These are phyloP conservation scores for Plantago coronopus DNA, from an alignment of 305 asterid genomes.

Conservation along the genomic window DNA sequence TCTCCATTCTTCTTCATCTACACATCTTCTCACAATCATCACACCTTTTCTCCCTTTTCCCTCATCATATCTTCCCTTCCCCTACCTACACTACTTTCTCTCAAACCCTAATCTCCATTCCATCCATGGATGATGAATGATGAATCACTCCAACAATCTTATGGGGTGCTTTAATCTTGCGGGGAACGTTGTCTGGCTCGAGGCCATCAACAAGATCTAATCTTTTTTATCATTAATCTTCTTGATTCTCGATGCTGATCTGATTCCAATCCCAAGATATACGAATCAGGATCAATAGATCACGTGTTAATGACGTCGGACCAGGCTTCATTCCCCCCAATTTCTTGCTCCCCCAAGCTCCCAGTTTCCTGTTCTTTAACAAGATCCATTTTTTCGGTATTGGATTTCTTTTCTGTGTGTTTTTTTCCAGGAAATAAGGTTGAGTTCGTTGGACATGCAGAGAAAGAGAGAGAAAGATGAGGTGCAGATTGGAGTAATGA, in stretches of 20 bases:
- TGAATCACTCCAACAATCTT: not conserved
- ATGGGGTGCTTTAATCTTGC: constrained; percentile 50
- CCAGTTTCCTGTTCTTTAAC: too few relatives aligned
- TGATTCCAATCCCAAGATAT: too few relatives aligned
- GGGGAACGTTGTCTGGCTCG: constrained; percentile 99
- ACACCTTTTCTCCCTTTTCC: too few relatives aligned
- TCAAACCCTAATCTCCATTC: constrained; percentile 26
- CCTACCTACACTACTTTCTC: not conserved
- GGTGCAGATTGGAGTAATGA: constrained; percentile 60
- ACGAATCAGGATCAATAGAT: constrained; percentile 30
- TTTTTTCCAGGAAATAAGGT: constrained; percentile 21
- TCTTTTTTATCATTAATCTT: not conserved
- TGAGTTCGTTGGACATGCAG: not conserved
- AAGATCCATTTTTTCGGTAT: too few relatives aligned
- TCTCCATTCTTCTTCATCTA: constrained; percentile 21
- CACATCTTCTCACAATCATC: constrained; percentile 6
- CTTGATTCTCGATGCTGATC: too few relatives aligned
- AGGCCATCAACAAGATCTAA: constrained; percentile 57
- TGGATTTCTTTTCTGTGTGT: constrained; percentile 15
- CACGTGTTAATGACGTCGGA: constrained; percentile 68
- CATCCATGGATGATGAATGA: not conserved
- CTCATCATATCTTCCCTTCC: not conserved
- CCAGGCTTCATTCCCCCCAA: constrained; percentile 99
- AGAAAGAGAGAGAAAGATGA: constrained; percentile 22
- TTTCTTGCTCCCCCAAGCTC: constrained; percentile 42